These are phyloP conservation scores for Alloascoidea hylecoeti DNA, from an alignment of 805 yeast species.

Conservation along the genomic window DNA sequence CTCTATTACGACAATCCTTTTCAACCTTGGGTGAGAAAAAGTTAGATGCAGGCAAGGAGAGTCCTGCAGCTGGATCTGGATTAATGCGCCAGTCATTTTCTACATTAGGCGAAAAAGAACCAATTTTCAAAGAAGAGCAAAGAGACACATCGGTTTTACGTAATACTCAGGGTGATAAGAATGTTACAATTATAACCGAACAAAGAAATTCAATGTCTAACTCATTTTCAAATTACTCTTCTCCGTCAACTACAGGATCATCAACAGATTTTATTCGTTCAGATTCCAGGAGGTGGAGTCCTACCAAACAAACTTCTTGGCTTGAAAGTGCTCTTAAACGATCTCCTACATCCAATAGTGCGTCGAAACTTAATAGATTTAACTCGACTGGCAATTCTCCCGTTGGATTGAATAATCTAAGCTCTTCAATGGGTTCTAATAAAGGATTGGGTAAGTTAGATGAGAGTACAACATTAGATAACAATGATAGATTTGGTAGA, in stretches of 20 bases:
- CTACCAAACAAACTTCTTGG: conserved; percentile 14
- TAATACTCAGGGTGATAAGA: too few relatives aligned
- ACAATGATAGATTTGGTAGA: too few relatives aligned
- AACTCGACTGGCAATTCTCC: neutral
- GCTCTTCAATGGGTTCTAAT: too few relatives aligned
- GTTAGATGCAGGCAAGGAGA: neutral
- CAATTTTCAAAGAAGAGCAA: neutral
- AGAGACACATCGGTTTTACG: too few relatives aligned
- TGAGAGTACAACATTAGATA: too few relatives aligned
- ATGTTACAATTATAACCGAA: too few relatives aligned
- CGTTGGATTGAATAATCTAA: too few relatives aligned
- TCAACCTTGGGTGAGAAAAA: neutral
- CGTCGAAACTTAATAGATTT: neutral
- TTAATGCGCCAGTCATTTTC: conserved; percentile 1
- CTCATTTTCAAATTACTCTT: too few relatives aligned
- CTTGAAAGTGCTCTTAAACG: conserved; percentile 6
- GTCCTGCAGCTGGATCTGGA: neutral
- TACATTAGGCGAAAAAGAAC: neutral
- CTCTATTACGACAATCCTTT: neutral
- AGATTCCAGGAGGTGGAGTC: conserved; percentile 12
- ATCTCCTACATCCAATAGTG: conserved; percentile 3
- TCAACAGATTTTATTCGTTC: neutral
- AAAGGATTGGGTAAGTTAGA: too few relatives aligned
- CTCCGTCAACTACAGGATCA: neutral
- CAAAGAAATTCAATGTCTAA: too few relatives aligned